Evolutionary conservation across 306 rosid genomes (phyloP).

Genomic region (Fragaria nilgerrensis): DNA sequence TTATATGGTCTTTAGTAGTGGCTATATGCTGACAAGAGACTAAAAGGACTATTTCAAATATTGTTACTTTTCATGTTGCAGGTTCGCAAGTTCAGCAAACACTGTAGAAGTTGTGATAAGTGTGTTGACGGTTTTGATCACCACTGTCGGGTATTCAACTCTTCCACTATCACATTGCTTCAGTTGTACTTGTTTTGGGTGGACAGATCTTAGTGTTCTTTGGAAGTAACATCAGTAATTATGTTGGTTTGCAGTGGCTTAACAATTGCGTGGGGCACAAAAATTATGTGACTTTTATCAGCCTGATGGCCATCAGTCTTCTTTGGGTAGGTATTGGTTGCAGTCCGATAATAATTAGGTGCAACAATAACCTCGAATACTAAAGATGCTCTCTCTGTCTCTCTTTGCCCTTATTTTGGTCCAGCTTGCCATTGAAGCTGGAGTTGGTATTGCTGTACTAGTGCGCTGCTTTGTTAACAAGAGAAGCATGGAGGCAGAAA

Average conservation of each 20-base stretch:
- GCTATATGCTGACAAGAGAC: not conserved
- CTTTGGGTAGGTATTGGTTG: constrained; percentile 68
- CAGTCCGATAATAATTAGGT: constrained; percentile 15
- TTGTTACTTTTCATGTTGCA: constrained; percentile 38
- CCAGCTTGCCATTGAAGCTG: constrained; percentile 92
- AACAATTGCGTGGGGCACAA: constrained; percentile 95
- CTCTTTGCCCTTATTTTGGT: constrained; percentile 20
- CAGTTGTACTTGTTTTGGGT: constrained; percentile 23
- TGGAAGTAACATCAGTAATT: constrained; percentile 32
- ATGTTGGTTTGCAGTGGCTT: constrained; percentile 82
- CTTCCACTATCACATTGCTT: constrained; percentile 18
- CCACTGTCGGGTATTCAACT: constrained; percentile 79
- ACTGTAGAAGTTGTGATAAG: constrained; percentile 97
- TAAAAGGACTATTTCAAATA: not conserved
- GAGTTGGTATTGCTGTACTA: constrained; percentile 85
- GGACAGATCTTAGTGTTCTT: constrained; percentile 15
- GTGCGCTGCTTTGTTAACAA: constrained; percentile 91
- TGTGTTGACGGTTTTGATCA: constrained; percentile 98
- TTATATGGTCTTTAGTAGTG: constrained; percentile 4
- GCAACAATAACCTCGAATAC: constrained; percentile 9
- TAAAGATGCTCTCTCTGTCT: constrained; percentile 16
- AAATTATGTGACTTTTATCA: constrained; percentile 77
- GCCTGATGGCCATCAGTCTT: constrained; percentile 92
- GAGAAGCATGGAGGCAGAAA: constrained; percentile 86
- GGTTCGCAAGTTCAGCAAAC: constrained; percentile 98